phyloP scores from a whole-genome alignment of 2,329 filamentous ascomycete genomes.

The Sporothrix euskadiensis region DNA sequence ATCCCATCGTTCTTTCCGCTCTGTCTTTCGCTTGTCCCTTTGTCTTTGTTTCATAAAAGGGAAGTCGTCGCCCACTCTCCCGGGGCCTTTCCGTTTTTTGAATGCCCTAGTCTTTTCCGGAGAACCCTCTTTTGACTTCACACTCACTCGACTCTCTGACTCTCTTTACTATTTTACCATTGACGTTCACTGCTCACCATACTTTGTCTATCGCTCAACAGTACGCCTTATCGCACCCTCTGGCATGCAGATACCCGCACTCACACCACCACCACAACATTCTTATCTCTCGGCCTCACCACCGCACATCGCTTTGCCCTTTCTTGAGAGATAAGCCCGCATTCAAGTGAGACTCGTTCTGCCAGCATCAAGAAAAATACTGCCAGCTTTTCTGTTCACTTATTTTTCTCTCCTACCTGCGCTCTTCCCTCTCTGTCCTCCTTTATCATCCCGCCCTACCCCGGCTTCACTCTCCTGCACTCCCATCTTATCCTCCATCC shows the following conservation, averaged over 20 bases:
- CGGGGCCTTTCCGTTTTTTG: conserved; percentile 12
- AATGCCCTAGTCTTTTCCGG: conserved; percentile 6
- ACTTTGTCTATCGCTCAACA: not conserved
- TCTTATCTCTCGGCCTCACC: conserved; percentile 1
- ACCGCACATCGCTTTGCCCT: not conserved
- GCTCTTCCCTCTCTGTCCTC: not conserved
- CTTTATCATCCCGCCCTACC: not conserved
- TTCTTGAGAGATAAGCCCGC: conserved; percentile 10
- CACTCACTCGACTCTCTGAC: not conserved
- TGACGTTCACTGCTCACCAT: not conserved
- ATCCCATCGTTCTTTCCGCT: not conserved
- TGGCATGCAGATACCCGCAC: not conserved
- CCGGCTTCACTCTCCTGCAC: not conserved
- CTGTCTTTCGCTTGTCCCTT: not conserved
- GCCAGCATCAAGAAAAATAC: not conserved
- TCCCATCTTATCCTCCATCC: not conserved
- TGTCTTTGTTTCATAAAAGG: conserved; percentile 14
- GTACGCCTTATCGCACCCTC: not conserved
- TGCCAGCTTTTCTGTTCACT: not conserved
- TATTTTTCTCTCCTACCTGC: not conserved
- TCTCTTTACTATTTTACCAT: not conserved
- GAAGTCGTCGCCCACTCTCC: conserved; percentile 6
- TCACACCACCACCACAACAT: not conserved
- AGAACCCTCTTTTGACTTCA: not conserved
- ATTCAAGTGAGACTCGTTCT: not conserved